phyloP scores from a whole-genome alignment of 129 eudicot species.

The Flaveria linearis region DNA sequence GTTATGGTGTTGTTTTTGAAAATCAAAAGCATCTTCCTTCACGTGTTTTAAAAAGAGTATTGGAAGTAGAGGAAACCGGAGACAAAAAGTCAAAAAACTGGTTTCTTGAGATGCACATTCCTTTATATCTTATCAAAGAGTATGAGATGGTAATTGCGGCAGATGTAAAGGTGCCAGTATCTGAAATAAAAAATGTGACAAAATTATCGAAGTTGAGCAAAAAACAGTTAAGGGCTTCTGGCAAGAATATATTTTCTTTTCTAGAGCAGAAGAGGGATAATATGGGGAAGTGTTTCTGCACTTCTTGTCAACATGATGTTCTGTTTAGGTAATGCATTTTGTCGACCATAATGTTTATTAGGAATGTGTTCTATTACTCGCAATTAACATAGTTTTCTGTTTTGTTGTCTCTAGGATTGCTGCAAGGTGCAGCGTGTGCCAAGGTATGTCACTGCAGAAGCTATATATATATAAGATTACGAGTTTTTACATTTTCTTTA shows the following conservation, averaged over 20 bases:
- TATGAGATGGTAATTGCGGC: constrained; percentile 51
- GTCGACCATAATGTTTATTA: constrained; percentile 2
- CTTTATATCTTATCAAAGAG: constrained; percentile 83
- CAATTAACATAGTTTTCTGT: constrained; percentile 27
- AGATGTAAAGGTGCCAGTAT: constrained; percentile 16
- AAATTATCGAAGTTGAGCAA: constrained; percentile 45
- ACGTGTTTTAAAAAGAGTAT: constrained; percentile 71
- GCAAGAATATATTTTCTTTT: constrained; percentile 55
- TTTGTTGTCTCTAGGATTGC: constrained; percentile 57
- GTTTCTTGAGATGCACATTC: constrained; percentile 75
- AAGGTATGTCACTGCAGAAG: constrained; percentile 54
- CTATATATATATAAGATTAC: neutral
- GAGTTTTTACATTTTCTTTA: neutral
- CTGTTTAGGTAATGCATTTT: constrained; percentile 50
- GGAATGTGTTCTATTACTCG: constrained; percentile 1
- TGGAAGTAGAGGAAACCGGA: constrained; percentile 60
- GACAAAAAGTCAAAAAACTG: constrained; percentile 75
- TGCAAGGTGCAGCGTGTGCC: constrained; percentile 72
- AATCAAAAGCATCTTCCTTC: constrained; percentile 91
- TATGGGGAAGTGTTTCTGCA: constrained; percentile 47
- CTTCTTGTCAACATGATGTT: constrained; percentile 73
- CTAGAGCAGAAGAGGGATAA: constrained; percentile 61
- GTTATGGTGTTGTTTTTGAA: constrained; percentile 76
- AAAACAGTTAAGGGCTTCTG: constrained; percentile 59
- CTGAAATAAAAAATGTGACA: constrained; percentile 38